Conservation (phyloP, 1,139 yeast species). For the Debaryomyces robertsiae region DNA sequence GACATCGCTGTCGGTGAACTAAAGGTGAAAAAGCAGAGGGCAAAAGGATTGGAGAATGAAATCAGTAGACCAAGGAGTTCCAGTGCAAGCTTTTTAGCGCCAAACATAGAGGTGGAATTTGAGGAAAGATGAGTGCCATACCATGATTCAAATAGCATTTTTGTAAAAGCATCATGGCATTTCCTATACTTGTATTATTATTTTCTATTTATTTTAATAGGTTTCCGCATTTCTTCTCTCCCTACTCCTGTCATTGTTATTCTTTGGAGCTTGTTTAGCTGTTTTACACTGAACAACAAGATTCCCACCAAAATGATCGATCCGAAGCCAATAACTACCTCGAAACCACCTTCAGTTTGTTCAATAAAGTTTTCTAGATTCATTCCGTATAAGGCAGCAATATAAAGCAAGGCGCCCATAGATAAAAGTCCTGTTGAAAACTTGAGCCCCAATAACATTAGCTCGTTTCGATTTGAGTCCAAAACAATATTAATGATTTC, state of each 20-base stretch:
- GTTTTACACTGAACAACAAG: conserved; percentile 31
- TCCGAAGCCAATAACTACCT: conserved; percentile 32
- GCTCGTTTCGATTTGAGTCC: conserved; percentile 50
- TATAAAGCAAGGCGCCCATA: conserved; percentile 41
- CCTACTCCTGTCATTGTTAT: conserved; percentile 43
- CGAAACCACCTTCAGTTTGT: conserved; percentile 41
- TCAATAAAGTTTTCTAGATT: conserved; percentile 40
- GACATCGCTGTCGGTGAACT: conserved; percentile 10
- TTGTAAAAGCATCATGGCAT: conserved; percentile 6
- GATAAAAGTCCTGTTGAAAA: conserved; percentile 46
- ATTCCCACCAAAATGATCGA: conserved; percentile 28
- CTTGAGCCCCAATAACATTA: conserved; percentile 48
- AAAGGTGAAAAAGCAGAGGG: conserved; percentile 12
- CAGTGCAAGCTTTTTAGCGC: conserved; percentile 31
- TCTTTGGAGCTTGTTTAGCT: conserved; percentile 37
- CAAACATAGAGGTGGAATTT: conserved; percentile 36
- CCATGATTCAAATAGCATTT: background rate
- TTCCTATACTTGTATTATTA: background rate
- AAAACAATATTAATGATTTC: conserved; percentile 49
- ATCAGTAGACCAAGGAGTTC: conserved; percentile 20
- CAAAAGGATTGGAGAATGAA: conserved; percentile 13
- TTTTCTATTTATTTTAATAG: background rate
- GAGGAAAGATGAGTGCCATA: conserved; percentile 17
- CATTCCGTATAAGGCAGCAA: conserved; percentile 51
- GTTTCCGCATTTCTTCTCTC: conserved; percentile 11